These are phyloP conservation scores for Caulochytrium protostelioides DNA, from an alignment of 371 early-diverging fungal species.

Conservation along the genomic window DNA sequence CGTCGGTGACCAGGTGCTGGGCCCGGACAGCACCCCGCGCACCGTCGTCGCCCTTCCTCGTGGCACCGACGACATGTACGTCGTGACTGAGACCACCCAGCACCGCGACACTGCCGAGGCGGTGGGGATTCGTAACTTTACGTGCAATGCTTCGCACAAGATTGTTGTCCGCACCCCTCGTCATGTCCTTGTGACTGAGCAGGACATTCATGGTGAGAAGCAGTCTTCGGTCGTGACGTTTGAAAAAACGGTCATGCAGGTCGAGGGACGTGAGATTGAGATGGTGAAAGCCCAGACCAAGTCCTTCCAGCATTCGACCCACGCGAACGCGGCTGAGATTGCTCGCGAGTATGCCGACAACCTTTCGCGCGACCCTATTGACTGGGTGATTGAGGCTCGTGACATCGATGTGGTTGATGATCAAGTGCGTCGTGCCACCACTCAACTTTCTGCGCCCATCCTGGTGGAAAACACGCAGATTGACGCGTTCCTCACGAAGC, in stretches of 20 bases:
- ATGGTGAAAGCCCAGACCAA: constrained; percentile 1
- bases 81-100: constrained; percentile 1
- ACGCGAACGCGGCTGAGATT: no score
- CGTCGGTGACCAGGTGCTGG: constrained; percentile 11
- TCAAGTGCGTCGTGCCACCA: constrained; percentile 5
- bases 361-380: background rate
- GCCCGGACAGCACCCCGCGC: constrained; percentile 10
- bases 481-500: background rate
- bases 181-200: constrained; percentile 1
- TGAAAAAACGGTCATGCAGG: constrained; percentile 1
- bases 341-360: constrained; percentile 3
- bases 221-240: constrained; percentile 6
- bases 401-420: constrained; percentile 4
- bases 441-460: constrained; percentile 6
- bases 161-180: constrained; percentile 9
- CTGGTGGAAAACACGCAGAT: constrained; percentile 2
- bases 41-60: constrained; percentile 8
- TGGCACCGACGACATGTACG: constrained; percentile 10
- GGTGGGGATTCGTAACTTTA: no score
- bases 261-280: constrained; percentile 1
- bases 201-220: background rate
- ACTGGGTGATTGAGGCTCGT: constrained; percentile 10
- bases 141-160: constrained; percentile 9
- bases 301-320: constrained; percentile 1
- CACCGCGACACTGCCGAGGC: no score